Conservation (phyloP, 179 eudicot genomes). For the Carnegiea gigantea region DNA sequence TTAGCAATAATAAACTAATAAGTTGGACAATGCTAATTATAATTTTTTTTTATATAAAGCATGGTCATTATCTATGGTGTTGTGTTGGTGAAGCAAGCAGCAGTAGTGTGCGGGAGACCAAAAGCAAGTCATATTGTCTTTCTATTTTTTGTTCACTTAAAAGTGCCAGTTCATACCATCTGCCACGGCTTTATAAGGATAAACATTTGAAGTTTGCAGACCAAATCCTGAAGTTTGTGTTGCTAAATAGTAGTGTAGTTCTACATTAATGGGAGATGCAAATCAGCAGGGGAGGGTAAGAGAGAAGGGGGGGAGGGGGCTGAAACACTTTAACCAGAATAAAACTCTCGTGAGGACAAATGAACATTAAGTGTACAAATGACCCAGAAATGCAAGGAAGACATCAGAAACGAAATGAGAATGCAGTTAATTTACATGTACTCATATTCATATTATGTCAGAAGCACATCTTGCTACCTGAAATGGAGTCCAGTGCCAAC, state of each 20-base stretch:
- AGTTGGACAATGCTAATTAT: background rate
- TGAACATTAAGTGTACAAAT: background rate
- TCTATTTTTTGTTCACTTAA: background rate
- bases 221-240: background rate
- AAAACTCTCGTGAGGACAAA: background rate
- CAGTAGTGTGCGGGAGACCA: too few relatives aligned
- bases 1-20: background rate
- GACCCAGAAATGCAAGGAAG: background rate
- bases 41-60: background rate
- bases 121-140: background rate
- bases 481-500: conserved; percentile 76
- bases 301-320: background rate
- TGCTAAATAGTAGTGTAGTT: background rate
- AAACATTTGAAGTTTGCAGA: background rate
- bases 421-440: background rate
- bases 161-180: background rate
- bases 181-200: background rate
- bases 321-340: background rate
- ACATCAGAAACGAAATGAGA: background rate
- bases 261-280: background rate
- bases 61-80: background rate
- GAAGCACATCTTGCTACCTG: conserved; percentile 42
- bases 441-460: background rate
- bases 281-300: background rate
- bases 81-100: background rate